Evolutionary conservation across 2,329 filamentous ascomycete species (phyloP).

Genomic region (Colletotrichum theobromicola): DNA sequence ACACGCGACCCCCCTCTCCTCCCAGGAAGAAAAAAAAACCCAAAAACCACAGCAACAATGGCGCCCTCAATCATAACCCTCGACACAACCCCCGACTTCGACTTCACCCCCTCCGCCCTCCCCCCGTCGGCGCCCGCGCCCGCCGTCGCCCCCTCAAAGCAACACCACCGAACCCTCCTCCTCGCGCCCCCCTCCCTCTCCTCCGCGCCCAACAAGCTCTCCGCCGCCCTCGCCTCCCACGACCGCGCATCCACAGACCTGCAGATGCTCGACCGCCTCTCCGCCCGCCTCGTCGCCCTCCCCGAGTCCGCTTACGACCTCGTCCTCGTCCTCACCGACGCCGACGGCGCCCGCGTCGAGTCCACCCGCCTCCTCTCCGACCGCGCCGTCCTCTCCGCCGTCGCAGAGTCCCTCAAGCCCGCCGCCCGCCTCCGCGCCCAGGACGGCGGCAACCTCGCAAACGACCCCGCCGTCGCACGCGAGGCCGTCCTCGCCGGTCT

Average conservation of each 20-base stretch:
- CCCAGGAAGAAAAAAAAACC: not conserved
- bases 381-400: slow-evolving; percentile 69
- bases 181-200: slow-evolving; percentile 91
- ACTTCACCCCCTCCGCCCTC: slow-evolving; percentile 34
- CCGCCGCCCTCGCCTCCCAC: slow-evolving; percentile 72
- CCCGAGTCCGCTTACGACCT: slow-evolving; percentile 81
- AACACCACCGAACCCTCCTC: slow-evolving; percentile 70
- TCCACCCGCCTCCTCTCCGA: slow-evolving; percentile 70
- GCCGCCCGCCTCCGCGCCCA: slow-evolving; percentile 74
- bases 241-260: slow-evolving; percentile 82
- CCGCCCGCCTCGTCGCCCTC: slow-evolving; percentile 79
- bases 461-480: slow-evolving; percentile 58
- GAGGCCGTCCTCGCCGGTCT: slow-evolving; percentile 88
- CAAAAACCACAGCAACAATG: slow-evolving; percentile 39
- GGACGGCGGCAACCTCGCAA: slow-evolving; percentile 62
- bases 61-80: slow-evolving; percentile 58
- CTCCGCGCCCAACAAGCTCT: slow-evolving; percentile 80
- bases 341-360: slow-evolving; percentile 69
- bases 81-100: slow-evolving; percentile 61
- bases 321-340: slow-evolving; percentile 82
- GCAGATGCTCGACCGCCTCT: slow-evolving; percentile 96
- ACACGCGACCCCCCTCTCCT: not conserved
- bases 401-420: slow-evolving; percentile 63
- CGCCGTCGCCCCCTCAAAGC: slow-evolving; percentile 27
- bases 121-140: slow-evolving; percentile 20